Base-by-base conservation (phyloP, 148 eudicot genomes). In the Fagopyrum tataricum region DNA sequence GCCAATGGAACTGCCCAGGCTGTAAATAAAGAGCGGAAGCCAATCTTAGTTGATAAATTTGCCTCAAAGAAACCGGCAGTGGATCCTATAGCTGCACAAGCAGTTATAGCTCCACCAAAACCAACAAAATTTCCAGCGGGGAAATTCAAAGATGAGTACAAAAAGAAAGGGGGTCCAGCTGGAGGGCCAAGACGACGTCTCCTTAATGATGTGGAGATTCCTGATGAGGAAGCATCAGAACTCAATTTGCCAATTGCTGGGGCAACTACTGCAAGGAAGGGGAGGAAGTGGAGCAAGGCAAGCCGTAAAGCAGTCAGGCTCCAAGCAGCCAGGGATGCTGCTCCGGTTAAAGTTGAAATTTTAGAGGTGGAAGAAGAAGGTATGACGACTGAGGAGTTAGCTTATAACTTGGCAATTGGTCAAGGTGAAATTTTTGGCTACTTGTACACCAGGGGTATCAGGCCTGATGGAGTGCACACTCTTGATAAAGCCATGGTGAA, bases 301-400 rank as follows among this genome's bases (percentile, higher is more conserved):
- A 95, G 97, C 73, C 88, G 99, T 44, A 95, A 79, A 77, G 99
- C 99, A 58, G 99, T 91, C 47, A 87, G 96, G 77, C 85, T 90
- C 72, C 93, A 83, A 88, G 97, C 97, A 26, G 99, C 91, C 41
- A 83, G 78, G 75, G 97, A 92, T 6, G 93, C 97, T 49, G 99
- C 93, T 77, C 99, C 99, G 71, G 92, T 91, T 4, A 85, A 78
- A 77, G 97, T 86, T 52, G 97, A 92, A 48, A 89, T 92, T 70
- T 82, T 95, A 85, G 97, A 92, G 83, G 97, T 95, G 59, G 87
- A 67, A 72, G 94, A 92, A 73, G 88, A 90, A 73, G 99, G 99
- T 59, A 92, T 95, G 97, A 76, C 83, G 47, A 86, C 82, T 6
- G 96, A 88, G 76, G 97, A 95, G 76, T 80, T 95, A 67, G 99